Conservation (phyloP, 441 rosid species). For the Eruca vesicaria region DNA sequence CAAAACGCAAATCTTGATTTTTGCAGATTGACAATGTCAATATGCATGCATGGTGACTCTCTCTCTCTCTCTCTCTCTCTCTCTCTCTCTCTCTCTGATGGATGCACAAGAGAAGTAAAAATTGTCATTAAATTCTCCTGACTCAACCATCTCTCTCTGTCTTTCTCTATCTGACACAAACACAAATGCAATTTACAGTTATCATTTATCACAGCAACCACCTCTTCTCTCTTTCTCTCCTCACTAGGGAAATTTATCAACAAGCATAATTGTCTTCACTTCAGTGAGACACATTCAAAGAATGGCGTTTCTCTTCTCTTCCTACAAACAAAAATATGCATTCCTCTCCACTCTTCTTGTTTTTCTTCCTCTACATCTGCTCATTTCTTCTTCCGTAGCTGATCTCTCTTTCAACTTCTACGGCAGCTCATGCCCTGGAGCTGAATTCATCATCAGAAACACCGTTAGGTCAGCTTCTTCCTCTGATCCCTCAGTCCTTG, state of each 20-base stretch:
- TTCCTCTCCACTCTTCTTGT: background rate
- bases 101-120: constrained; percentile 16
- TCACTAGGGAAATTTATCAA: background rate
- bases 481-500: constrained; percentile 52
- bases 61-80: background rate
- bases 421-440: constrained; percentile 50
- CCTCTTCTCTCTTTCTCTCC: constrained; percentile 12
- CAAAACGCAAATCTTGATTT: constrained; percentile 7
- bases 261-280: constrained; percentile 7
- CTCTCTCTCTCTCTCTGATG: background rate
- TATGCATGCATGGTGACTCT: background rate
- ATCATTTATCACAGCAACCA: constrained; percentile 25
- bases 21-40: background rate
- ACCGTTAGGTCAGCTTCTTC: constrained; percentile 56
- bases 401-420: constrained; percentile 57
- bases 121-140: constrained; percentile 33
- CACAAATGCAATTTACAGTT: constrained; percentile 32
- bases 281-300: background rate
- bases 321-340: constrained; percentile 38
- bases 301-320: constrained; percentile 16
- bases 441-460: constrained; percentile 54
- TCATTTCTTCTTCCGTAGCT: constrained; percentile 36
- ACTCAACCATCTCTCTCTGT: constrained; percentile 27
- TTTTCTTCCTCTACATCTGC: constrained; percentile 22
- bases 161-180: constrained; percentile 22